These are phyloP conservation scores for Zygotorulaspora florentina DNA, from an alignment of 805 yeast species.

Conservation along the genomic window DNA sequence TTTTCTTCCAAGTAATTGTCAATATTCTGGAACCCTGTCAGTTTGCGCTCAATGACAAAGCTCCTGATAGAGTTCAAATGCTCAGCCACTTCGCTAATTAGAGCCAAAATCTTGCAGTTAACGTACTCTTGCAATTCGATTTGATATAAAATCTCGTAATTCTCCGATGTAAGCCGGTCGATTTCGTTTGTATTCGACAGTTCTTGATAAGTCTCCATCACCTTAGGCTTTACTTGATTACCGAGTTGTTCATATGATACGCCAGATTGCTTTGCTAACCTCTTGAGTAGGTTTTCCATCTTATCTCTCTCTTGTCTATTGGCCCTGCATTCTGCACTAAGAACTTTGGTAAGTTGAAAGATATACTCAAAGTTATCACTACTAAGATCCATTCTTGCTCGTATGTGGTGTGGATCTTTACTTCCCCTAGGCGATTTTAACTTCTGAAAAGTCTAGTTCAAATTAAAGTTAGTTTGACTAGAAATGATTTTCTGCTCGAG, in stretches of 20 bases:
- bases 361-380: conserved; percentile 31
- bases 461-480: too few species aligned
- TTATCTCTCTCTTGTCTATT: conserved; percentile 30
- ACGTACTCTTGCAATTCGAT: conserved; percentile 32
- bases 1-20: conserved; percentile 22
- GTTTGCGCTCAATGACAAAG: conserved; percentile 28
- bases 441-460: too few species aligned
- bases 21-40: conserved; percentile 20
- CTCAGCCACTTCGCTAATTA: conserved; percentile 29
- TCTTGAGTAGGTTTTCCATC: conserved; percentile 23
- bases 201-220: conserved; percentile 10
- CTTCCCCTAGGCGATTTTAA: too few species aligned
- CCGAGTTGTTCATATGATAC: conserved; percentile 25
- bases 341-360: conserved; percentile 23
- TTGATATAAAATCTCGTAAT: conserved; percentile 27
- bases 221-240: conserved; percentile 12
- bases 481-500: too few species aligned
- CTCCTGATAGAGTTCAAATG: conserved; percentile 29
- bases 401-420: neutral
- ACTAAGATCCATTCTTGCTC: conserved; percentile 15
- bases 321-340: conserved; percentile 25
- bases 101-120: conserved; percentile 21
- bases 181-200: conserved; percentile 12
- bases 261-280: conserved; percentile 31
- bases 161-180: conserved; percentile 24